Evolutionary conservation across 345 rosid species (phyloP).

Genomic region (Camelina hispida): DNA sequence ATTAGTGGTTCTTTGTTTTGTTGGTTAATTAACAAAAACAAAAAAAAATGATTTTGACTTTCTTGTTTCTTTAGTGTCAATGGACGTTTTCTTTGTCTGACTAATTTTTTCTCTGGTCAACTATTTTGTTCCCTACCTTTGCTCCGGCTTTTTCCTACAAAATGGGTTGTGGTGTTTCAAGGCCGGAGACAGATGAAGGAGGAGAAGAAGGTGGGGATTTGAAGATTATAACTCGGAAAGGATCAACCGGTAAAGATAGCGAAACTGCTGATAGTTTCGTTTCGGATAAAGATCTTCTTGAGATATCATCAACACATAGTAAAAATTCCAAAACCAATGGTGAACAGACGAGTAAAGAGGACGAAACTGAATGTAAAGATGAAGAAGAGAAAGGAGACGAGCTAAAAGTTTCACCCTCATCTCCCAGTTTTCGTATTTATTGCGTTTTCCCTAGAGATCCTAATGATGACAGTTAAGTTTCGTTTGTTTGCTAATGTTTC

Average conservation of each 20-base stretch:
- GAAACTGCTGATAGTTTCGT: conserved; percentile 5
- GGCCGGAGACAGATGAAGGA: conserved; percentile 44
- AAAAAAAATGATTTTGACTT: not conserved
- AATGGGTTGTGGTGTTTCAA: conserved; percentile 68
- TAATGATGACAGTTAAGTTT: conserved; percentile 31
- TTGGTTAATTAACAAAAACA: not conserved
- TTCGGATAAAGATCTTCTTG: conserved; percentile 3
- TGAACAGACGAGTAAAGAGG: conserved; percentile 27
- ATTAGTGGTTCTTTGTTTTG: conserved; percentile 19
- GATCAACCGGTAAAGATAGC: conserved; percentile 30
- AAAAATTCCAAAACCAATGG: conserved; percentile 23
- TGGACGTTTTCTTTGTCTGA: conserved; percentile 33
- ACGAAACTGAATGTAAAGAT: conserved; percentile 18
- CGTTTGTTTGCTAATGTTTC: conserved; percentile 18
- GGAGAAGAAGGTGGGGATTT: conserved; percentile 8
- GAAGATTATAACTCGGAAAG: not conserved
- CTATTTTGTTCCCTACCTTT: not conserved
- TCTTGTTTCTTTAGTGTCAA: conserved; percentile 23
- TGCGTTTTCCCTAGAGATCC: conserved; percentile 36
- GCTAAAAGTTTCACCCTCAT: not conserved
- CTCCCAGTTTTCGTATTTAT: conserved; percentile 41
- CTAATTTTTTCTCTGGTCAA: not conserved
- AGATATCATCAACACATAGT: conserved; percentile 28
- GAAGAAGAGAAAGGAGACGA: conserved; percentile 33
- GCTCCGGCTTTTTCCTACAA: conserved; percentile 32